phyloP scores from a whole-genome alignment of 306 rosid genomes.

The Begonia peltatifolia region DNA sequence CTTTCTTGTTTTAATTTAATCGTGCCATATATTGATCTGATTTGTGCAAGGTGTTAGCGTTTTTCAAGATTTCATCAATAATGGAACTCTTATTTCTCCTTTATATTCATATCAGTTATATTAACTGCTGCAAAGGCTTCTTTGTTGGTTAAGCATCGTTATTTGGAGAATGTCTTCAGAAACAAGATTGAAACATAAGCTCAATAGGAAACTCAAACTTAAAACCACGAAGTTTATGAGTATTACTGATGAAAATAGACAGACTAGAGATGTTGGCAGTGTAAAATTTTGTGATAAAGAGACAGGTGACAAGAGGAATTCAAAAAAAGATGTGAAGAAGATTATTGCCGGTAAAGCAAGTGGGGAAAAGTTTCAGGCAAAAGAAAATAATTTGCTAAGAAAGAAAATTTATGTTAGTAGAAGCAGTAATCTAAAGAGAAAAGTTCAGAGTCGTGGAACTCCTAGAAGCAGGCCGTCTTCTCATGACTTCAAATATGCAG shows the following conservation, averaged over 20 bases:
- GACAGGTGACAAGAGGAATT: constrained; percentile 10
- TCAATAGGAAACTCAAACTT: constrained; percentile 22
- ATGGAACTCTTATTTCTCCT: no score
- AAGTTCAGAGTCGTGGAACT: constrained; percentile 5
- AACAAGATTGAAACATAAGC: constrained; percentile 17
- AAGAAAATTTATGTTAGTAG: constrained; percentile 22
- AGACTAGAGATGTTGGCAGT: background rate
- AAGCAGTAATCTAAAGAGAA: constrained; percentile 11
- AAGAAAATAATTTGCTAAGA: constrained; percentile 9
- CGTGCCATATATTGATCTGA: no score
- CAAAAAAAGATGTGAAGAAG: constrained; percentile 2
- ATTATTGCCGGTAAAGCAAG: constrained; percentile 3
- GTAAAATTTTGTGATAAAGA: constrained; percentile 3
- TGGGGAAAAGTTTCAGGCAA: constrained; percentile 5
- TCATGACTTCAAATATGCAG: constrained; percentile 13
- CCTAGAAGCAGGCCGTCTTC: constrained; percentile 7
- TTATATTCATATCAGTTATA: no score
- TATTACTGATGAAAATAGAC: constrained; percentile 9
- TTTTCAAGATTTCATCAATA: no score
- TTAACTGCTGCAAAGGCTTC: no score
- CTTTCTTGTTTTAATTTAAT: no score
- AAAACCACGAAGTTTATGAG: constrained; percentile 11
- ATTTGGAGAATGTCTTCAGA: constrained; percentile 22
- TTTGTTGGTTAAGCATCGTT: no score
- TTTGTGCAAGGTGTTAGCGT: no score